Base-by-base conservation (phyloP, 2,329 filamentous ascomycete species). In the Sclerotinia sclerotiorum region DNA sequence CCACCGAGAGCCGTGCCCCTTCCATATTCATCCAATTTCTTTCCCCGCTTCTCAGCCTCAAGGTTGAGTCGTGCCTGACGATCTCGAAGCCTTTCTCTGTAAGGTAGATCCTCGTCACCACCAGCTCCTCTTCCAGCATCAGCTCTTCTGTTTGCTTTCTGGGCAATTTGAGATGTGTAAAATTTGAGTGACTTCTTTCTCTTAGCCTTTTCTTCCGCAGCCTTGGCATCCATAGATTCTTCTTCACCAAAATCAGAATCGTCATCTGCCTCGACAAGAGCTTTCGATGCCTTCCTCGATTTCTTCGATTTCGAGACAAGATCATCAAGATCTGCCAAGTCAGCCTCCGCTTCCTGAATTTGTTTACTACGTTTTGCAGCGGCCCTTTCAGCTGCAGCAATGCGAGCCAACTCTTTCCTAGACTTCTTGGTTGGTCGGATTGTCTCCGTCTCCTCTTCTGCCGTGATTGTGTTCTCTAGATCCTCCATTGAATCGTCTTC, bases 91-190 rank as follows among this genome's bases (percentile, higher is more conserved):
- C 95, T 90, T 80, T 99, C 95, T 68, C 94, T 88, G 79, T 97
- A 90, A 3, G 95, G 95, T 65, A 96, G 85, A 79, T 96, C 92
- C 73, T 86, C 84, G 77, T 96, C 92, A 73, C 92, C 92, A 73
- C 92, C 92, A 1, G 89, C 87, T 69, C 91, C 88, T 70, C 88
- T 87, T 54, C 90, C 90, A 51, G 90, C 90, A 44, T 84, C 87
- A 7, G 88, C 87, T 67, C 92, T 92, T 78, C 92, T 94, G 81
- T 93, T 97, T 68, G 92, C 88, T 81, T 97, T 98, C 79, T 98
- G 94, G 39, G 92, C 90, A 73, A 99, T 95, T 78, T 99, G 95
- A 3, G 94, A 97, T 2, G 96, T 98, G 85, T 99, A 99, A 84
- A 99, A 99, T 71, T 93, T 91, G 69, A 99, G 86, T 72, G 88